These are phyloP conservation scores for Talaromyces sp. DNA, from an alignment of 2,329 filamentous ascomycete species.

Conservation along the genomic window DNA sequence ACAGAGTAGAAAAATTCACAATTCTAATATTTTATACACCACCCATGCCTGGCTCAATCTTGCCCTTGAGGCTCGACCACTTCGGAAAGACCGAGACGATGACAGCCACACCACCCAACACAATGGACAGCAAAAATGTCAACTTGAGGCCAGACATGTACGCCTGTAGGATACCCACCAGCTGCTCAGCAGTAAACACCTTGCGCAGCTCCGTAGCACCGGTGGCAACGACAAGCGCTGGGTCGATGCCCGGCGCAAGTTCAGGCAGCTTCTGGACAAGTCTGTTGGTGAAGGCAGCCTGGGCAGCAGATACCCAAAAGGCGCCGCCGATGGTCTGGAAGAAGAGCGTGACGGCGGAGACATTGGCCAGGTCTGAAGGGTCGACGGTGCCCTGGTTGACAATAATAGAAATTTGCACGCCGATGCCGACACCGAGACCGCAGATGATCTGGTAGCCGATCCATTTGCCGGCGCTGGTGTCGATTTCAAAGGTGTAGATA, in stretches of 20 bases:
- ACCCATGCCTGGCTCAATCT: slow-evolving; percentile 8
- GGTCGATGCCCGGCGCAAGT: slow-evolving; percentile 20
- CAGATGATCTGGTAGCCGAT: slow-evolving; percentile 20
- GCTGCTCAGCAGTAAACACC: slow-evolving; percentile 18
- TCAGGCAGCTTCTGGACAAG: slow-evolving; percentile 19
- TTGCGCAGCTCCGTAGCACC: slow-evolving; percentile 26
- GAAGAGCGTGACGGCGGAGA: slow-evolving; percentile 19
- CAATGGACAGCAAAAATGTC: slow-evolving; percentile 13
- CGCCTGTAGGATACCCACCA: slow-evolving; percentile 21
- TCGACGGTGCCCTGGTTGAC: slow-evolving; percentile 17
- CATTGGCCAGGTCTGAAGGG: slow-evolving; percentile 15
- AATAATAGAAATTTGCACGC: slow-evolving; percentile 14
- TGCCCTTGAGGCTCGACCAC: slow-evolving; percentile 13
- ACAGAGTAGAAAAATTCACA: neutral
- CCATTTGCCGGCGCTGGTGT: slow-evolving; percentile 16
- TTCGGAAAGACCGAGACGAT: slow-evolving; percentile 11
- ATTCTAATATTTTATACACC: neutral
- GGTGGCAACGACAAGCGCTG: slow-evolving; percentile 18
- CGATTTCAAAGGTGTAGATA: slow-evolving; percentile 26
- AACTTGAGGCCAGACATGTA: slow-evolving; percentile 27
- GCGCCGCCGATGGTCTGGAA: slow-evolving; percentile 28
- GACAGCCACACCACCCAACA: slow-evolving; percentile 8
- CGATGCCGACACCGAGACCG: slow-evolving; percentile 16
- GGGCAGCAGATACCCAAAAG: slow-evolving; percentile 24
- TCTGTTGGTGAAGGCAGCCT: slow-evolving; percentile 29